These are phyloP conservation scores for Marsdenia floribunda DNA, from an alignment of 257 asterid genomes.

Conservation along the genomic window DNA sequence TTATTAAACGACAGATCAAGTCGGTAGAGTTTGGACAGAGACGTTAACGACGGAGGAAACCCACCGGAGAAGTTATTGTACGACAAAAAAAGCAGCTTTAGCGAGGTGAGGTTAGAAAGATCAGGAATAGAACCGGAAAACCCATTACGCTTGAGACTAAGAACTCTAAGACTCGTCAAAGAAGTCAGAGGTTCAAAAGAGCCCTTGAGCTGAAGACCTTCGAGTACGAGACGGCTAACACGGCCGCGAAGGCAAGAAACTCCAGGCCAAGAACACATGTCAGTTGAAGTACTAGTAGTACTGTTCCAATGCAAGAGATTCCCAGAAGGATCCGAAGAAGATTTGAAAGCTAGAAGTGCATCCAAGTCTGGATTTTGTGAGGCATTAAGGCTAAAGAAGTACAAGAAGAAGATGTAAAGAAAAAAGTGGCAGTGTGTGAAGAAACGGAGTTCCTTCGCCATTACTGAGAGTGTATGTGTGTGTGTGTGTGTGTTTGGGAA, in stretches of 20 bases:
- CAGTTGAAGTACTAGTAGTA: constrained; percentile 20
- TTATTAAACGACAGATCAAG: constrained; percentile 74
- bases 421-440: neutral
- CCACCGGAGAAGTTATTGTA: constrained; percentile 63
- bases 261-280: constrained; percentile 74
- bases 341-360: constrained; percentile 56
- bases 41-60: constrained; percentile 38
- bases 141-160: constrained; percentile 57
- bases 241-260: constrained; percentile 58
- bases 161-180: constrained; percentile 56
- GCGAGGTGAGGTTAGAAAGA: constrained; percentile 50
- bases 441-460: neutral
- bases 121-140: constrained; percentile 67
- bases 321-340: constrained; percentile 43
- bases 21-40: constrained; percentile 47
- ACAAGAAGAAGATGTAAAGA: neutral
- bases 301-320: constrained; percentile 53
- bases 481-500: too few relatives aligned
- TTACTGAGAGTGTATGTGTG: neutral
- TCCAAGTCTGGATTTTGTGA: constrained; percentile 46
- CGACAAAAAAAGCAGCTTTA: constrained; percentile 58
- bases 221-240: constrained; percentile 70
- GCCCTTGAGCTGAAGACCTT: constrained; percentile 40
- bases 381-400: constrained; percentile 17
- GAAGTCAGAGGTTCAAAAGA: constrained; percentile 37